A percentile compares a stretch with the other conserved stretches of the same genome.
Evolutionary conservation across 2,329 filamentous ascomycete species (phyloP).

Genomic region (Colletotrichum graminicola): DNA sequence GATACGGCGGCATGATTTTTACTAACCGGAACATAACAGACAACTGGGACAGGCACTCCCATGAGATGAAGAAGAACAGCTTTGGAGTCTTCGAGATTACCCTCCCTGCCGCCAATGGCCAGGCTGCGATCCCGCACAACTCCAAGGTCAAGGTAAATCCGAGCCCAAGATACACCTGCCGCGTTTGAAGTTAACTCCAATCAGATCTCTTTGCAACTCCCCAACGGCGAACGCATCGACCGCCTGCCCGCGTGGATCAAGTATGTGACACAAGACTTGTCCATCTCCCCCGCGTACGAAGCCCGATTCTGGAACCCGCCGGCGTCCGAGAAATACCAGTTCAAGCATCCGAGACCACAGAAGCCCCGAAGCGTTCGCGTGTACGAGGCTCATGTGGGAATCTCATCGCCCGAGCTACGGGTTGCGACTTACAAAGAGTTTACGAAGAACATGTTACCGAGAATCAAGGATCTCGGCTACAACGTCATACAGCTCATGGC

Average conservation of each 20-base stretch:
- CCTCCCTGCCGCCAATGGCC: constrained; percentile 78
- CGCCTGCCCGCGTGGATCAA: constrained; percentile 97
- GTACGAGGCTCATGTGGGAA: constrained; percentile 99
- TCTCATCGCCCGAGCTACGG: constrained; percentile 89
- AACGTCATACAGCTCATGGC: constrained; percentile 99
- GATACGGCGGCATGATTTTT: not conserved
- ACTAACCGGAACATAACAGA: constrained; percentile 62
- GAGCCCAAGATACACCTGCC: not conserved
- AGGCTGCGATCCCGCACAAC: constrained; percentile 87
- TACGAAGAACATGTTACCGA: constrained; percentile 88
- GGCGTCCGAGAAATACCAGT: constrained; percentile 78
- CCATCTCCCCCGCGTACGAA: constrained; percentile 92
- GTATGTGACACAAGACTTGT: constrained; percentile 93
- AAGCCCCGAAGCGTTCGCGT: constrained; percentile 90
- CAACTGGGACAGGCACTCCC: constrained; percentile 85
- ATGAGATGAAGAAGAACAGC: constrained; percentile 87
- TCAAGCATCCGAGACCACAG: constrained; percentile 84
- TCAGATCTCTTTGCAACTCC: constrained; percentile 86
- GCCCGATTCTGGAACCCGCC: constrained; percentile 98
- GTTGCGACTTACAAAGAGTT: constrained; percentile 99
- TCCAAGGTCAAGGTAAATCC: constrained; percentile 89
- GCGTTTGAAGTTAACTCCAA: constrained; percentile 2
- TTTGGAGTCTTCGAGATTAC: constrained; percentile 91
- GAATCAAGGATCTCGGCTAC: constrained; percentile 92
- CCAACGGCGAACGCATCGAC: constrained; percentile 84